Percentiles rank a stretch among this genome's conserved stretches.
These are phyloP conservation scores for Paramyrothecium sp. DNA, from an alignment of 2,329 filamentous ascomycete genomes.

Conservation along the genomic window DNA sequence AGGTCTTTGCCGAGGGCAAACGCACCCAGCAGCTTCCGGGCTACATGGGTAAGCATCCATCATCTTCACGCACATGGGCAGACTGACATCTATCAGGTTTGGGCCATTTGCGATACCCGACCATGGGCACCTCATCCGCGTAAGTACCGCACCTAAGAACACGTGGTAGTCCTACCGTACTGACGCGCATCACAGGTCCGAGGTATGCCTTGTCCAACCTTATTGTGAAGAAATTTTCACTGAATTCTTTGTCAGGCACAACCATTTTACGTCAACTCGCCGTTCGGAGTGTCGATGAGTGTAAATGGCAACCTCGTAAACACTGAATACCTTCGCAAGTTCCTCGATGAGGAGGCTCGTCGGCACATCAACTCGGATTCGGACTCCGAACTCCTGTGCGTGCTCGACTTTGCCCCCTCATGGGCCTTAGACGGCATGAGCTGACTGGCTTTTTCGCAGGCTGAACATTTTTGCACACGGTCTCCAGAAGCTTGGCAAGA, in stretches of 20 bases:
- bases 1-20: slow-evolving; percentile 77
- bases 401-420: background rate
- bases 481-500: slow-evolving; percentile 76
- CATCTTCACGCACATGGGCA: background rate
- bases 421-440: background rate
- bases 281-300: slow-evolving; percentile 21
- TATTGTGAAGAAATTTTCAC: too few species aligned
- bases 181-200: too few species aligned
- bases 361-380: slow-evolving; percentile 89
- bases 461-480: slow-evolving; percentile 86
- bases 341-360: slow-evolving; percentile 75
- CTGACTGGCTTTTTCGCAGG: slow-evolving; percentile 21
- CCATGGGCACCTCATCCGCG: slow-evolving; percentile 71
- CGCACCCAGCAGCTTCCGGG: slow-evolving; percentile 62
- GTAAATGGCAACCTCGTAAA: slow-evolving; percentile 91
- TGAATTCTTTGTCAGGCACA: slow-evolving; percentile 50
- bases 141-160: slow-evolving; percentile 14
- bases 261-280: slow-evolving; percentile 88
- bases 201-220: too few species aligned
- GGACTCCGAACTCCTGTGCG: slow-evolving; percentile 58
- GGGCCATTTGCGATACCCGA: slow-evolving; percentile 80
- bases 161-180: background rate
- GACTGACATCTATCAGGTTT: too few species aligned
- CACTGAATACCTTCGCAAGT: slow-evolving; percentile 64
- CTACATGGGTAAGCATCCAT: slow-evolving; percentile 59